A percentile compares a stretch with the other conserved stretches of the same genome.
These are phyloP conservation scores for Candida endomychidarum DNA, from an alignment of 805 yeast species.

Conservation along the genomic window DNA sequence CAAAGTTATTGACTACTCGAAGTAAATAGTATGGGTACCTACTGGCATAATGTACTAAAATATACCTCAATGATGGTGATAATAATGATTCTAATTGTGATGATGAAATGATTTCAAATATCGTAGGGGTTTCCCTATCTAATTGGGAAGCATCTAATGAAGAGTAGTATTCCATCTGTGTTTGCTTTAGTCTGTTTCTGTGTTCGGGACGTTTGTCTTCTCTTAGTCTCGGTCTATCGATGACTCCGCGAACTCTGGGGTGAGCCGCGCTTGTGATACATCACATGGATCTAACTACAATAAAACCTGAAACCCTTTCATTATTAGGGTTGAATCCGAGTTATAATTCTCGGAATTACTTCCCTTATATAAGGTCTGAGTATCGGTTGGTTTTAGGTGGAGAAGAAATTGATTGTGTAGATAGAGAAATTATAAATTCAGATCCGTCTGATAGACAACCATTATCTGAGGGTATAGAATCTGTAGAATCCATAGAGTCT, in stretches of 20 bases:
- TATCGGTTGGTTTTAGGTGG: not conserved
- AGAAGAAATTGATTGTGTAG: not conserved
- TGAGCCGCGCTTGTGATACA: constrained; percentile 3
- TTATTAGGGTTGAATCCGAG: not conserved
- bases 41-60: constrained; percentile 78
- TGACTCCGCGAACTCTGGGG: not conserved
- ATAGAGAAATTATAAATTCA: constrained; percentile 1
- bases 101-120: constrained; percentile 84
- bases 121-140: constrained; percentile 76
- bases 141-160: constrained; percentile 74
- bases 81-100: constrained; percentile 73
- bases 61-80: constrained; percentile 79
- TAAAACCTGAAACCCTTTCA: not conserved
- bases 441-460: not conserved
- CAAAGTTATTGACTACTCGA: constrained; percentile 64
- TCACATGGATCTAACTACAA: not conserved
- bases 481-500: no score
- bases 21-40: constrained; percentile 71
- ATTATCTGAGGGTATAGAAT: no score
- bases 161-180: constrained; percentile 72
- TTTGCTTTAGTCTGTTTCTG: not conserved
- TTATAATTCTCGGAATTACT: not conserved
- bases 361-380: not conserved
- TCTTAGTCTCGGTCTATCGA: not conserved
- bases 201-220: not conserved